These are phyloP conservation scores for Penicillium brasilianum DNA, from an alignment of 2,329 filamentous ascomycete genomes.

Conservation along the genomic window DNA sequence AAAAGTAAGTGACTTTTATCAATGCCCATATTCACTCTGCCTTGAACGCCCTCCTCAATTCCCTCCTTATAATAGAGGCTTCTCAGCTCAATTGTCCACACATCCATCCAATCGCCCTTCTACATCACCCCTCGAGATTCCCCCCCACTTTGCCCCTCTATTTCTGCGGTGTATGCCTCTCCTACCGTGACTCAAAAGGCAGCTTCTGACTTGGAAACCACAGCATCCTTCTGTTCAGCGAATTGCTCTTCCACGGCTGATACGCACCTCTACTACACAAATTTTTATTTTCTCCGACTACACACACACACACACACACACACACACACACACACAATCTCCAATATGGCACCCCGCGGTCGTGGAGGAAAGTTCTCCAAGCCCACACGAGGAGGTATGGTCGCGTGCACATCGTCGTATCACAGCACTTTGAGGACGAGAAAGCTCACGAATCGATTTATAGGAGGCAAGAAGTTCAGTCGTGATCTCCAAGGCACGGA, in stretches of 20 bases:
- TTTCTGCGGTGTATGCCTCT: constrained; percentile 14
- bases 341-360: constrained; percentile 61
- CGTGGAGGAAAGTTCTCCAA: constrained; percentile 95
- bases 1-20: neutral
- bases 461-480: constrained; percentile 95
- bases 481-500: constrained; percentile 87
- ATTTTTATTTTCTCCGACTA: neutral
- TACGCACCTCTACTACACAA: neutral
- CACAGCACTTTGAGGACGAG: neutral
- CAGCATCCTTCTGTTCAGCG: neutral
- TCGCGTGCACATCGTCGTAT: constrained; percentile 33
- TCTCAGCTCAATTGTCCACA: neutral
- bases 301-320: too few relatives aligned
- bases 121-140: constrained; percentile 1
- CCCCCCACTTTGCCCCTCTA: constrained; percentile 29
- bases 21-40: neutral
- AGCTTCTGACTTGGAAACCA: neutral
- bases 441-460: constrained; percentile 13
- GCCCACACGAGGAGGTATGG: constrained; percentile 82
- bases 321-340: neutral
- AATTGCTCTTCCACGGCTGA: neutral
- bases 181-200: constrained; percentile 6
- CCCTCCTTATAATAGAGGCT: neutral
- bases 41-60: neutral
- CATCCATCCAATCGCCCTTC: neutral